phyloP scores from a whole-genome alignment of 1,139 yeast genomes.

The Taphrina confusa region DNA sequence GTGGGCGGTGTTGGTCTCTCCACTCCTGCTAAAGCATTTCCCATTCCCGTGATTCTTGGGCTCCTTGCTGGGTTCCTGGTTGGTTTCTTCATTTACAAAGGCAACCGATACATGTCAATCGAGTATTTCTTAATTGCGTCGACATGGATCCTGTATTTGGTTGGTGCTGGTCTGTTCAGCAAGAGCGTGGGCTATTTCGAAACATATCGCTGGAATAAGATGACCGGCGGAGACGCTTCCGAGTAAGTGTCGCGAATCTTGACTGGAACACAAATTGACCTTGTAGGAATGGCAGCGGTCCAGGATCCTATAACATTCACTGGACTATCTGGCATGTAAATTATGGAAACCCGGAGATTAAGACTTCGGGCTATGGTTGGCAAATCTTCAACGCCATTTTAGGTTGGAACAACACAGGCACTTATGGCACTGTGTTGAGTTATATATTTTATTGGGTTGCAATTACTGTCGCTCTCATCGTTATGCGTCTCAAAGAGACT shows the following conservation, averaged over 20 bases:
- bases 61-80: constrained; percentile 63
- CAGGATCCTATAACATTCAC: constrained; percentile 85
- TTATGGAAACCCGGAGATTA: constrained; percentile 82
- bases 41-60: constrained; percentile 77
- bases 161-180: constrained; percentile 87
- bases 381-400: constrained; percentile 84
- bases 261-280: not conserved
- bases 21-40: constrained; percentile 75
- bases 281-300: constrained; percentile 71
- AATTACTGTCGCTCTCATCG: constrained; percentile 49
- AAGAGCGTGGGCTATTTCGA: constrained; percentile 91
- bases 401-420: constrained; percentile 96
- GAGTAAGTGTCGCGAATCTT: constrained; percentile 51
- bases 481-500: constrained; percentile 17
- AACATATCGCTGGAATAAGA: constrained; percentile 61
- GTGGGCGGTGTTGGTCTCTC: constrained; percentile 84
- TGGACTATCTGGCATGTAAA: constrained; percentile 92
- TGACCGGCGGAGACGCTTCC: constrained; percentile 83
- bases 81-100: constrained; percentile 70
- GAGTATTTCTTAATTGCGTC: constrained; percentile 79
- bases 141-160: constrained; percentile 80
- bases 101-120: constrained; percentile 65
- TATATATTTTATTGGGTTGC: constrained; percentile 75
- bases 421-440: constrained; percentile 83
- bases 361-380: constrained; percentile 66